Percentiles rank a stretch among this genome's conserved stretches.
Conservation (phyloP, 495 filamentous ascomycete species). For the Aspergillus cristatus region DNA sequence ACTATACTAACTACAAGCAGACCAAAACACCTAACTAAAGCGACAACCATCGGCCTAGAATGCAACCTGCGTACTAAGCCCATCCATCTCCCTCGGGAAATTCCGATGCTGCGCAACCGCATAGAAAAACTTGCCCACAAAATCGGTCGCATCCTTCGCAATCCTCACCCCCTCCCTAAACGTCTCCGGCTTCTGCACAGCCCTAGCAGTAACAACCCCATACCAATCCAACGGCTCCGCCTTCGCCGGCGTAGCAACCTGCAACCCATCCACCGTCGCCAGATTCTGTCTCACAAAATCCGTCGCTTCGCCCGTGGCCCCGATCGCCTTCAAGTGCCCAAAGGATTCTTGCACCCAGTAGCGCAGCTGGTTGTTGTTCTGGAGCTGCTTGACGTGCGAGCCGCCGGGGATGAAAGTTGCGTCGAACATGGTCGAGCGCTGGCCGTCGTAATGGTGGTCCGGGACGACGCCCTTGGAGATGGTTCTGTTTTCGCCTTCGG, state of each 20-base stretch:
- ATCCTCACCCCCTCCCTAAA: conserved; percentile 49
- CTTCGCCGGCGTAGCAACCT: conserved; percentile 32
- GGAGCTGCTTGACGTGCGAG: conserved; percentile 45
- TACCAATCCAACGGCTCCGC: conserved; percentile 54
- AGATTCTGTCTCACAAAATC: conserved; percentile 48
- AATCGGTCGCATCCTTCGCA: conserved; percentile 50
- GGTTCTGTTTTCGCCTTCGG: conserved; percentile 39
- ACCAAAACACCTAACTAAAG: too few species aligned
- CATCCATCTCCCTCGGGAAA: conserved; percentile 57
- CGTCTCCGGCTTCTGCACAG: conserved; percentile 36
- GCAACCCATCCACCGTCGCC: conserved; percentile 28
- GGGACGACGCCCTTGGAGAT: conserved; percentile 45
- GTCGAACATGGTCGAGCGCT: conserved; percentile 73
- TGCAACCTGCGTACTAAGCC: conserved; percentile 24
- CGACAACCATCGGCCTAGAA: background rate
- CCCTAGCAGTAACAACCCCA: conserved; percentile 57
- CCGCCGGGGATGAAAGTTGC: conserved; percentile 66
- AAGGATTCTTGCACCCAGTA: conserved; percentile 74
- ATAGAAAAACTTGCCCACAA: conserved; percentile 51
- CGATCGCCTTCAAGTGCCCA: conserved; percentile 62
- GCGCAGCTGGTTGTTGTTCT: conserved; percentile 57
- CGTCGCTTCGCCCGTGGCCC: conserved; percentile 56
- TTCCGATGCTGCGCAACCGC: conserved; percentile 54
- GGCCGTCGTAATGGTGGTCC: conserved; percentile 69
- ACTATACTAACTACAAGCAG: too few species aligned